Base-by-base conservation (phyloP, 2,329 filamentous ascomycete genomes). In the Cercospora sojina region DNA sequence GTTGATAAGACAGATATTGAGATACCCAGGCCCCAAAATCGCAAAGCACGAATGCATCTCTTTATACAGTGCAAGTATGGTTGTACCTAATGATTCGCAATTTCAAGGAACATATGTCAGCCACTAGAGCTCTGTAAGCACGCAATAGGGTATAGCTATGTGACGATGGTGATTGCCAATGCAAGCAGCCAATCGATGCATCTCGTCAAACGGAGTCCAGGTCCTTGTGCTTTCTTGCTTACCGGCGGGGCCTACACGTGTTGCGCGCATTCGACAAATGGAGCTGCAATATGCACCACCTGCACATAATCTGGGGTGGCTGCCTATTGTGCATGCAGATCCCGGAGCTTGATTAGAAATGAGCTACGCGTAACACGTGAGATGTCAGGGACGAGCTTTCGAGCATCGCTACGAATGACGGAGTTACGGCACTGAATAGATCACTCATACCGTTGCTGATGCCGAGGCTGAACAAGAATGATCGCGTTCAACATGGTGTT, bases 91-190 rank as follows among this genome's bases (percentile, higher is more conserved):
- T 49, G 23, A 20, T 47, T 38, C 49, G 61, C 59, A 58, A 47
- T 12, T 43, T 38, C 32, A 49, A 64, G 35, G 18, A 38, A 32
- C 13, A 67, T 69, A 62, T 65, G 67, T 69, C 65, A 67, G 65
- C 65, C 56, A 56, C 27, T 32, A 31, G 27, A 59, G 58, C 62
- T 53, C 63, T 58, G 62, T 41, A 59, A 63, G 65, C 65, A 69
- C 67, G 65, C 67, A 60, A 69, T 69, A 32, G 32, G 29, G 51
- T 59, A 32, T 35, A 69, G 59, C 65, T 65, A 64, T 69, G 53
- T 67, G 31, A 56, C 67, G 59, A 67, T 65, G 62, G 41, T 53
- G 16, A 61, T 68, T 68, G 59, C 53, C 55, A 64, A 67, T 67
- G 65, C 49, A 25, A 62, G 18, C 20, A 43, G 43, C 64, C 64